phyloP scores from a whole-genome alignment of 2,329 filamentous ascomycete species.

The Botrytis tulipae region DNA sequence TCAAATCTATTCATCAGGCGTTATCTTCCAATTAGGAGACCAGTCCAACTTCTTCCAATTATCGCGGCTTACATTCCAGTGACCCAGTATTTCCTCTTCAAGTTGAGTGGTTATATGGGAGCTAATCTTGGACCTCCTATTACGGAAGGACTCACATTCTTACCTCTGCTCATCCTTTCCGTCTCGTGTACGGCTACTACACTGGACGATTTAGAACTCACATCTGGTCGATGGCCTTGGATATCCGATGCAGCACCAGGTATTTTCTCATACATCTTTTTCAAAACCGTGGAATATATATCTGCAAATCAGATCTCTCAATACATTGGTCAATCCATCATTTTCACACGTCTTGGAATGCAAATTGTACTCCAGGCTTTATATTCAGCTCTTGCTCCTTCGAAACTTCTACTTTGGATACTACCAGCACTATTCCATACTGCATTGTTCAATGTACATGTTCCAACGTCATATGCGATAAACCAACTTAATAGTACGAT shows the following conservation, averaged over 20 bases:
- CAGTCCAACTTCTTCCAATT: conserved; percentile 61
- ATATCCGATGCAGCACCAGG: conserved; percentile 64
- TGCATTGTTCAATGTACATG: conserved; percentile 70
- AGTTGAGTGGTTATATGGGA: conserved; percentile 63
- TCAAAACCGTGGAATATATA: conserved; percentile 46
- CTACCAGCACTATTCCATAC: conserved; percentile 74
- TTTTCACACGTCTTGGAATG: conserved; percentile 69
- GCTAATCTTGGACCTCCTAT: conserved; percentile 70
- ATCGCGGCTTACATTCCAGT: conserved; percentile 73
- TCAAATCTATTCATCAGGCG: conserved; percentile 57
- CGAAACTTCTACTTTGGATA: conserved; percentile 62
- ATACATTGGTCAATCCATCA: conserved; percentile 59
- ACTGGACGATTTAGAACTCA: conserved; percentile 59
- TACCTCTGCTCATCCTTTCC: conserved; percentile 65
- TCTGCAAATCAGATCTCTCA: conserved; percentile 45
- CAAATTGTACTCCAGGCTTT: conserved; percentile 64
- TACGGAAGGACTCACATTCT: conserved; percentile 71
- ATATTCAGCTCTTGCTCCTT: conserved; percentile 68
- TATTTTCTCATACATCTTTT: conserved; percentile 63
- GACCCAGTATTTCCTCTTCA: conserved; percentile 69
- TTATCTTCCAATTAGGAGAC: conserved; percentile 47
- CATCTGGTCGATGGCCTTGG: conserved; percentile 52
- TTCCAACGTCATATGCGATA: conserved; percentile 60
- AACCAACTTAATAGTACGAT: conserved; percentile 65
- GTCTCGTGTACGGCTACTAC: conserved; percentile 62